Evolutionary conservation across 768 basidiomycete genomes (phyloP).

Genomic region (Russula vinacea): DNA sequence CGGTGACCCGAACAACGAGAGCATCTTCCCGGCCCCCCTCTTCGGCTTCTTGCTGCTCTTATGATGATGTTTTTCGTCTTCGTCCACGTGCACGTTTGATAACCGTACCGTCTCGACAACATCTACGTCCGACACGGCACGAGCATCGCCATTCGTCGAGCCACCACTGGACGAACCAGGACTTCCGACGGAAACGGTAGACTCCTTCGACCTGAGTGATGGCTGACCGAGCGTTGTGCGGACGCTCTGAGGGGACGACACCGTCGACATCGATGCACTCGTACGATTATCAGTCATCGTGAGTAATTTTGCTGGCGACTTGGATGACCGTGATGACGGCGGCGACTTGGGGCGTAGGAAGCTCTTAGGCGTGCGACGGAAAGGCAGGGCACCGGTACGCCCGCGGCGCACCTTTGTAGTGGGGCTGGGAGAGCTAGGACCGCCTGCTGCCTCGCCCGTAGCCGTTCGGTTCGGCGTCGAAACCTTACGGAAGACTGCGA

Average conservation of each 20-base stretch:
- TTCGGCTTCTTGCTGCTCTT: constrained; percentile 75
- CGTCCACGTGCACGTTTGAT: constrained; percentile 12
- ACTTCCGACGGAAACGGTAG: constrained; percentile 67
- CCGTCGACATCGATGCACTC: constrained; percentile 44
- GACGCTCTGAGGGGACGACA: constrained; percentile 54
- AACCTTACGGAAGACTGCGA: constrained; percentile 84
- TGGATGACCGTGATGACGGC: constrained; percentile 42
- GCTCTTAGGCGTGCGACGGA: constrained; percentile 68
- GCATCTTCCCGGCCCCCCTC: constrained; percentile 83
- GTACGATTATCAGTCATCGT: constrained; percentile 45
- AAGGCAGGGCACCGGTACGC: constrained; percentile 61
- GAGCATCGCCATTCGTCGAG: constrained; percentile 53
- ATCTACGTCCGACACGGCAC: constrained; percentile 22
- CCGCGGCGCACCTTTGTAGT: constrained; percentile 62
- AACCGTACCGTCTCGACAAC: constrained; percentile 24
- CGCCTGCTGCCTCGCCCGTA: constrained; percentile 46
- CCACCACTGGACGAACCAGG: constrained; percentile 71
- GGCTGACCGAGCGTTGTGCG: constrained; percentile 50
- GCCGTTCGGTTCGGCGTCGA: constrained; percentile 57
- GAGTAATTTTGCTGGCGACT: constrained; percentile 39
- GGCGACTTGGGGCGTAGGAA: constrained; percentile 76
- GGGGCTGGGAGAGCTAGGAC: constrained; percentile 45
- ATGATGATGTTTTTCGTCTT: constrained; percentile 51
- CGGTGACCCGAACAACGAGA: constrained; percentile 77
- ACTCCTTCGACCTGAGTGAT: constrained; percentile 79